A percentile compares a stretch with the other conserved stretches of the same genome.
These are phyloP conservation scores for Clonostachys byssicola DNA, from an alignment of 2,329 filamentous ascomycete species.

Conservation along the genomic window DNA sequence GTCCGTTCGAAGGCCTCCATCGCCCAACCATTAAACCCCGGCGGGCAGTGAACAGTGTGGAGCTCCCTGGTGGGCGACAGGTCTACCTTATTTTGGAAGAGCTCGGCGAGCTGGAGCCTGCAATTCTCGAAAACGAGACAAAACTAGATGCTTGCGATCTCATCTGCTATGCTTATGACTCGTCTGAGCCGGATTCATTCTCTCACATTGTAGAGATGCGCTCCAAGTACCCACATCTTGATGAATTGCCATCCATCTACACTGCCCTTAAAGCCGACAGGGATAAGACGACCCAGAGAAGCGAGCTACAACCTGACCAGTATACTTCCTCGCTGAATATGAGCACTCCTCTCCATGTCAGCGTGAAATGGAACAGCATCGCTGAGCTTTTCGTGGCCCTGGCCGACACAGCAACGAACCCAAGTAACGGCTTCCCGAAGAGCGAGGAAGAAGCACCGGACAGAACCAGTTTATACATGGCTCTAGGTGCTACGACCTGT, in stretches of 20 bases:
- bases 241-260: constrained; percentile 87
- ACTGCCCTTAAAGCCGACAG: constrained; percentile 91
- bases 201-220: constrained; percentile 82
- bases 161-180: constrained; percentile 94
- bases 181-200: constrained; percentile 93
- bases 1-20: constrained; percentile 79
- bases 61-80: constrained; percentile 92
- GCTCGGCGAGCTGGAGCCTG: constrained; percentile 90
- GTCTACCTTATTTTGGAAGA: constrained; percentile 96
- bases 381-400: constrained; percentile 89
- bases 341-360: constrained; percentile 89
- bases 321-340: constrained; percentile 85
- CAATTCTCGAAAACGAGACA: constrained; percentile 85
- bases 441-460: constrained; percentile 82
- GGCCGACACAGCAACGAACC: constrained; percentile 88
- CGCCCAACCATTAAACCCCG: constrained; percentile 93
- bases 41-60: constrained; percentile 92
- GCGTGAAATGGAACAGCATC: constrained; percentile 90
- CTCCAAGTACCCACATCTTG: constrained; percentile 74
- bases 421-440: constrained; percentile 83
- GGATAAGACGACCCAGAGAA: constrained; percentile 94
- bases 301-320: constrained; percentile 85
- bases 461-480: constrained; percentile 80
- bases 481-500: constrained; percentile 68
- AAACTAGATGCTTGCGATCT: constrained; percentile 93